Evolutionary conservation across 768 basidiomycete species (phyloP).

Genomic region (Tylopilus cervinicoccineus): DNA sequence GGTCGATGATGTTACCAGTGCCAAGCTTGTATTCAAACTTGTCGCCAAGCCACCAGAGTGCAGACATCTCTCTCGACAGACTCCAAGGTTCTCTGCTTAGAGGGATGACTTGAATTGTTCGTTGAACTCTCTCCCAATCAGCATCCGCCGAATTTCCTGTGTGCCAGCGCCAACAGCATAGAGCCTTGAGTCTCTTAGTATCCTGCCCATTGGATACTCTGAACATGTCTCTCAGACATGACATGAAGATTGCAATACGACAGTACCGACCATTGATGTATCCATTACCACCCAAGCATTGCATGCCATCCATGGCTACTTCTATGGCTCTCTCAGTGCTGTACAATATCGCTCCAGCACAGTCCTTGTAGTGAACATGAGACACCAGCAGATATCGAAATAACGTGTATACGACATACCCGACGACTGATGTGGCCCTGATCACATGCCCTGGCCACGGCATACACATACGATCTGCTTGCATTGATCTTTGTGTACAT

Average conservation of each 20-base stretch:
- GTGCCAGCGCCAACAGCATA: constrained; percentile 97
- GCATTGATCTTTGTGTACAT: constrained; percentile 95
- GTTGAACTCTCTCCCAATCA: constrained; percentile 93
- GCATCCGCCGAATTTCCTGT: constrained; percentile 91
- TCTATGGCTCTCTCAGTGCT: constrained; percentile 91
- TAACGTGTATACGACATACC: constrained; percentile 40
- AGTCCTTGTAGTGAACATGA: constrained; percentile 60
- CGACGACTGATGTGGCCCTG: constrained; percentile 69
- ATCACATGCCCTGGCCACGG: constrained; percentile 89
- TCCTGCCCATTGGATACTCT: constrained; percentile 90
- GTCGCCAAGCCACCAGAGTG: not conserved
- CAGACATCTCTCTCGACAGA: not conserved
- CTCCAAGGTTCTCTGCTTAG: not conserved
- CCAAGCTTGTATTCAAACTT: not conserved
- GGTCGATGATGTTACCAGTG: not conserved
- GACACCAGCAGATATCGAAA: not conserved
- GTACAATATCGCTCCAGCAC: constrained; percentile 91
- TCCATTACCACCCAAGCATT: constrained; percentile 92
- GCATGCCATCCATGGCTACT: constrained; percentile 88
- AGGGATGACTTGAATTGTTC: constrained; percentile 43
- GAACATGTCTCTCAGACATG: not conserved
- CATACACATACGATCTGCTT: constrained; percentile 87
- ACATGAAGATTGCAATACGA: not conserved
- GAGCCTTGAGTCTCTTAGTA: constrained; percentile 81
- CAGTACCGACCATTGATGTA: constrained; percentile 79